Base-by-base conservation (phyloP, 306 rosid genomes). In the Sechiopsis laciniata region DNA sequence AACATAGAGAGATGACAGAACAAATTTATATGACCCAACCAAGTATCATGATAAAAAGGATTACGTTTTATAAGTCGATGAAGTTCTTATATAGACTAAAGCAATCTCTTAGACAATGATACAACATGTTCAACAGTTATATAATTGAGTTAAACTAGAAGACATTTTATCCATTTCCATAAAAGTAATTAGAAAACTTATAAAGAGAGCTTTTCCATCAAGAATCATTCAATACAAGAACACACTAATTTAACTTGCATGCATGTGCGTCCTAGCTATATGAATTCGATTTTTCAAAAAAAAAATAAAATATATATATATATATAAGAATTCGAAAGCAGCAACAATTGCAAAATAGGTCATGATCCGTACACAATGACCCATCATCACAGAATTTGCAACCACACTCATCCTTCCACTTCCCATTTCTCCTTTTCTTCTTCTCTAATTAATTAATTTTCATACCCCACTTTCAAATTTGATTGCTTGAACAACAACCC, bases 371-470 rank as follows among this genome's bases (percentile, higher is more conserved):
- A 13, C 77, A 59, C 77, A 59, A 19, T 78, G 83, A 63, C 78
- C 80, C 72, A 81, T 90, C 3, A n/a, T 87, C 74, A 21, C n/a
- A n/a, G n/a, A 86, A 57, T 75, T 79, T 77, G 78, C 93, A 90
- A 4, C 91, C 92, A 15, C 97, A 90, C 78, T 79, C 78, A 0
- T 88, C 77, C 79, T 82, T 75, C 13, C 75, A 75, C 16, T 61
- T 73, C 56, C 17, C 13, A 12, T 66, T 76, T 14, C 69, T 63
- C 13, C 8, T 80, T 53, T 51, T 80, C 55, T 69, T 80, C 6
- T 70, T 84, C 68, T 66, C 74, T 71, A 15, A 37, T 40, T 12
- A 22, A 55, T 73, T 63, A 57, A 78, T 74, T 77, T 59, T 85
- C 35, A 90, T 82, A n/a, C 76, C 74, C 85, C 48, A 90, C 87